Percentiles rank a stretch among this genome's conserved stretches.
Evolutionary conservation across 805 yeast species (phyloP).

Genomic region (Maudiozyma saulgeensis): DNA sequence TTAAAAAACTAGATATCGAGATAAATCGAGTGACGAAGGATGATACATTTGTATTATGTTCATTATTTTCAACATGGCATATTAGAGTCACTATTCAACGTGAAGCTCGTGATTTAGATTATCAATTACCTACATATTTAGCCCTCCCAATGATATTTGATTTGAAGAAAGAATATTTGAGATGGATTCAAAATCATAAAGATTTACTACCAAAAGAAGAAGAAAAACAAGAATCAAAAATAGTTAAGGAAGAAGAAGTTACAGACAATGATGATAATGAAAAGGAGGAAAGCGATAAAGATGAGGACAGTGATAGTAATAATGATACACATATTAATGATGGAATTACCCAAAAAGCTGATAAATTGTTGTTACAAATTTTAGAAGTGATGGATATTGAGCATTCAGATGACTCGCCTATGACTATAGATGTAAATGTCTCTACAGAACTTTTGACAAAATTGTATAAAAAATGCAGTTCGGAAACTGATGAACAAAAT

Average conservation of each 20-base stretch:
- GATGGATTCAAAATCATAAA: conserved; percentile 61
- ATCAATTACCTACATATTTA: conserved; percentile 61
- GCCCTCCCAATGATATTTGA: conserved; percentile 73
- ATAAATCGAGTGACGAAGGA: conserved; percentile 31
- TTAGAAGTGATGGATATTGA: background rate
- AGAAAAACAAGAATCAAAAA: background rate
- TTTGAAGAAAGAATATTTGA: conserved; percentile 58
- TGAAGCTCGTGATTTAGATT: conserved; percentile 70
- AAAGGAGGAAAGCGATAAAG: conserved; percentile 6
- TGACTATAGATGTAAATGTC: background rate
- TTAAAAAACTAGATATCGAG: conserved; percentile 42
- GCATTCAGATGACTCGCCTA: background rate
- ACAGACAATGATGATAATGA: background rate
- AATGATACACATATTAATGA: background rate
- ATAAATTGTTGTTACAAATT: background rate
- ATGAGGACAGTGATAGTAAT: conserved; percentile 10
- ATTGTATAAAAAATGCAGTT: conserved; percentile 30
- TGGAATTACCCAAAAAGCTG: background rate
- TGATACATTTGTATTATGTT: conserved; percentile 53
- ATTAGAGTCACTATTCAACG: conserved; percentile 69
- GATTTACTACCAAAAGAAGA: conserved; percentile 4
- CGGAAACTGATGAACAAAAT: conserved; percentile 39
- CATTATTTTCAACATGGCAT: conserved; percentile 56
- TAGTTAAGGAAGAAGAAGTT: background rate
- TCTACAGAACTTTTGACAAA: conserved; percentile 19